phyloP scores from a whole-genome alignment of 2,329 filamentous ascomycete genomes.

The Sporothrix inflata region DNA sequence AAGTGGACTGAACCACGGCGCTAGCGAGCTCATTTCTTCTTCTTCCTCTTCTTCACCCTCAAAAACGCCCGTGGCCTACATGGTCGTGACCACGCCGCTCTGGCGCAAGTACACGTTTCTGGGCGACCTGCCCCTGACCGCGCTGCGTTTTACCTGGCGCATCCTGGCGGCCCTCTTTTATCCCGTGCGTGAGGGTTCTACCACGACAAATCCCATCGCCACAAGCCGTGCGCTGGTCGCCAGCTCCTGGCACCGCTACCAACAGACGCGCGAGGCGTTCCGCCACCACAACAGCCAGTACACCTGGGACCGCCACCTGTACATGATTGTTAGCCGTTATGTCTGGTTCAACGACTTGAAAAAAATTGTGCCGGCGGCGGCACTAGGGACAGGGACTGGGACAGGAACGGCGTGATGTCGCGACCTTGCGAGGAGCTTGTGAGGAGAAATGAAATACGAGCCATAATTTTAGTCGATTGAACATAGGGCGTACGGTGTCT shows the following conservation, averaged over 20 bases:
- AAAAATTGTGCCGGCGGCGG: not conserved
- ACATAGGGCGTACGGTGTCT: too few relatives aligned
- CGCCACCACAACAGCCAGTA: conserved; percentile 23
- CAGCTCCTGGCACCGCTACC: conserved; percentile 26
- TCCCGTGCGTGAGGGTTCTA: not conserved
- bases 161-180: conserved; percentile 20
- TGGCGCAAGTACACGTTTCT: conserved; percentile 27
- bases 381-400: not conserved
- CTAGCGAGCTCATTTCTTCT: conserved; percentile 16
- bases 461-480: not conserved
- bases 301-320: conserved; percentile 26
- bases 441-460: not conserved
- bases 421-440: not conserved
- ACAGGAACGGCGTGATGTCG: not conserved
- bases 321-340: conserved; percentile 24
- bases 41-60: not conserved
- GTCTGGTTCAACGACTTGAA: conserved; percentile 27
- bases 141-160: conserved; percentile 22
- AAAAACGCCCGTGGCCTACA: conserved; percentile 23
- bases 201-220: not conserved
- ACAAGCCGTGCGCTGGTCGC: conserved; percentile 20
- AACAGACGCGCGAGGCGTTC: conserved; percentile 21
- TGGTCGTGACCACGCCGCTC: conserved; percentile 20
- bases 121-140: conserved; percentile 25
- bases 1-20: not conserved